These are phyloP conservation scores for Saccharomyces pastorianus DNA, from an alignment of 1,139 yeast species.

Conservation along the genomic window DNA sequence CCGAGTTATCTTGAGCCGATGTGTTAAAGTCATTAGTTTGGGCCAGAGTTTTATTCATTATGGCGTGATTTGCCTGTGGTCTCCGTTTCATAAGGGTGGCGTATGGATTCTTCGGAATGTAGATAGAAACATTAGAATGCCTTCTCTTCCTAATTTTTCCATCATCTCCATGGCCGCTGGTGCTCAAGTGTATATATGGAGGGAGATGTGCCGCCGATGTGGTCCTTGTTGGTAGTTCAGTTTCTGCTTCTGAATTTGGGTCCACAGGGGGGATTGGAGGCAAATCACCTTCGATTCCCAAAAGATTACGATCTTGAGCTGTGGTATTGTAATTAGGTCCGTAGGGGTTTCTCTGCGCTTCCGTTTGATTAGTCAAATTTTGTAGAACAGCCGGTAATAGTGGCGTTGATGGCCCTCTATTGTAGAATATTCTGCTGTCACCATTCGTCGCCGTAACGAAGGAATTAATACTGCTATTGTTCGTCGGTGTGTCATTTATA, in stretches of 20 bases:
- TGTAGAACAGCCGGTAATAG: not conserved
- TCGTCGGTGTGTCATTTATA: not conserved
- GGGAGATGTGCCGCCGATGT: not conserved
- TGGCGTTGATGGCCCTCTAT: not conserved
- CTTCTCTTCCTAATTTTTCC: not conserved
- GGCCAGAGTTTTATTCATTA: not conserved
- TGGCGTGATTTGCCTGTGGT: not conserved
- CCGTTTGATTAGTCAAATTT: not conserved
- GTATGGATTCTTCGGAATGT: conserved; percentile 5
- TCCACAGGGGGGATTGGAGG: not conserved
- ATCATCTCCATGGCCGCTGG: not conserved
- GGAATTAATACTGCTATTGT: not conserved
- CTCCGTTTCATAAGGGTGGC: conserved; percentile 3
- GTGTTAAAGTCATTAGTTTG: not conserved
- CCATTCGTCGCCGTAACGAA: not conserved
- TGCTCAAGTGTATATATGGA: not conserved
- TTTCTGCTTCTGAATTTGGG: not conserved
- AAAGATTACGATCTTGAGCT: not conserved
- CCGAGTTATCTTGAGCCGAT: not conserved
- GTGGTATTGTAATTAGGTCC: not conserved
- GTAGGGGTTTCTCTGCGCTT: not conserved
- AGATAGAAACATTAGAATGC: conserved; percentile 2
- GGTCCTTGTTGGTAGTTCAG: not conserved
- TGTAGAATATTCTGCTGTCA: not conserved
- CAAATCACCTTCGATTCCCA: not conserved